Evolutionary conservation across 805 yeast species (phyloP), one percentile per base, ranked within the genome.

Genomic region (Wickerhamomyces ciferrii): DNA sequence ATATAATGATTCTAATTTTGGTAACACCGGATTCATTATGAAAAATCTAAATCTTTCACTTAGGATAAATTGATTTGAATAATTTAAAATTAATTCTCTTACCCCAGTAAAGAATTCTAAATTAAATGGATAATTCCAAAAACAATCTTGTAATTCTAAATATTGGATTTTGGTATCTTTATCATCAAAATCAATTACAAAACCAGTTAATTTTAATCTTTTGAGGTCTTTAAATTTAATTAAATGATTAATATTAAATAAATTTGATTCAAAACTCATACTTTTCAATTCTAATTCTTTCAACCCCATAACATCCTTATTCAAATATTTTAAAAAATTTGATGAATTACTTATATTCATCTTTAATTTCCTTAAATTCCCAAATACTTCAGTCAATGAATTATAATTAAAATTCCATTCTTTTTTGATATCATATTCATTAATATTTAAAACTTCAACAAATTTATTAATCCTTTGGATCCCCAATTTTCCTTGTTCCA

Each of bases 111-210:
- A 63, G 29, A 53, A 53, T 23, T 57, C 59, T 39, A 77, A 55
- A 18, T 69, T 65, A 53, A 78, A 78, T 1, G 84, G 84, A 50
- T 76, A 79, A 48, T 74, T 75, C 83, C 84, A 79, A 2, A 74
- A 70, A 58, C 84, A 79, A 50, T 78, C 67, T 14, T 56, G 51
- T 5, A 79, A 52, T 4, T 56, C 50, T 23, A 76, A 51, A 2
- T 51, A 52, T 5, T 53, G 52, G 25, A 71, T 53, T 8, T 52
- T 54, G 2, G 48, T 13, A 23, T 63, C 64, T 3, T 59, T 58
- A 21, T 48, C 62, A 58, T 76, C 78, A 62, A 61, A 68, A 56
- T 62, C 78, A 58, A 65, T 72, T 61, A 58, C 67, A 43, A 62
- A 78, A 18, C 71, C 66, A 42, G 63, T 48, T 14, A 78, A 60